A percentile compares a stretch with the other conserved stretches of the same genome.
Evolutionary conservation across 331 rosid species (phyloP).

Genomic region (Malus hybrid): DNA sequence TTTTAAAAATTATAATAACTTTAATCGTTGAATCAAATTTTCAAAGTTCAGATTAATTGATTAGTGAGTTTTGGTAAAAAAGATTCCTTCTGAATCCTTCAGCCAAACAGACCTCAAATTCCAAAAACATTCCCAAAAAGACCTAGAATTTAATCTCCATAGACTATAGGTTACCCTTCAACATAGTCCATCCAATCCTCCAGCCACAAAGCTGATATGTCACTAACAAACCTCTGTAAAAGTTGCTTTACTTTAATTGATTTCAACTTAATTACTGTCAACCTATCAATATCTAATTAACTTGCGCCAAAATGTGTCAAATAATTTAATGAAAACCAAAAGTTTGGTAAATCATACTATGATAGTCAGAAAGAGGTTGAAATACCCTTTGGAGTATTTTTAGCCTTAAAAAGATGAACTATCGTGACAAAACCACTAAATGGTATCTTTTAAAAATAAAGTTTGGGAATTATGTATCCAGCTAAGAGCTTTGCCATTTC

Average conservation of each 20-base stretch:
- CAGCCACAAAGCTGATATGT: constrained; percentile 12
- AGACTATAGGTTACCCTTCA: background rate
- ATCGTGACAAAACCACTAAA: accelerated
- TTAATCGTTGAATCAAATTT: too few relatives aligned
- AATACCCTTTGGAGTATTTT: accelerated
- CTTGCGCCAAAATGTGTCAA: background rate
- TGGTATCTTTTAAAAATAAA: background rate
- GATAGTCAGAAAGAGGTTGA: accelerated
- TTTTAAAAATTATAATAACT: too few relatives aligned
- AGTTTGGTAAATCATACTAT: too few relatives aligned
- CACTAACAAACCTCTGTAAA: background rate
- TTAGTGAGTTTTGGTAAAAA: too few relatives aligned
- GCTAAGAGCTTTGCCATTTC: background rate
- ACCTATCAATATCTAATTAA: background rate
- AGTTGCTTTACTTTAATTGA: background rate
- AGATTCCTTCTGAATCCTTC: too few relatives aligned
- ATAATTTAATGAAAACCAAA: background rate
- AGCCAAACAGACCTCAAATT: too few relatives aligned
- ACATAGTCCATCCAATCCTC: constrained; percentile 17
- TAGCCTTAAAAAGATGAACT: accelerated
- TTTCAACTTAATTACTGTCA: background rate
- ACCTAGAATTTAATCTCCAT: too few relatives aligned
- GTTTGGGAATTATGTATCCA: background rate
- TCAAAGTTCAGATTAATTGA: too few relatives aligned
- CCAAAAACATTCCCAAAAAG: too few relatives aligned